Evolutionary conservation across 805 yeast genomes (phyloP).

Genomic region (Hanseniaspora valbyensis): DNA sequence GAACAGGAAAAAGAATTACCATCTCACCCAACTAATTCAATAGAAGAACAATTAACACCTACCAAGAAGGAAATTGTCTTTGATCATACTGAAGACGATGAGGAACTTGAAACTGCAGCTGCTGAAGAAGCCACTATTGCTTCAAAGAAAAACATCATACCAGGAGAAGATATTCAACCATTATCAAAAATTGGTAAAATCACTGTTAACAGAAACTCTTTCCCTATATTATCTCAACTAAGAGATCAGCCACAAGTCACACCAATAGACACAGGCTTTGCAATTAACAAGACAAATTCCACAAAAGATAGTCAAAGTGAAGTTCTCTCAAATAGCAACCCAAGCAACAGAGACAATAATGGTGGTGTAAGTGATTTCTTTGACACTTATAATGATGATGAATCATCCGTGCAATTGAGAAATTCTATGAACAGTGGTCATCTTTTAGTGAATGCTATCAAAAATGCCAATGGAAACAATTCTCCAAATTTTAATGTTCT

Average conservation of each 20-base stretch:
- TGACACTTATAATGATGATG: conserved; percentile 14
- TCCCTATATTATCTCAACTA: conserved; percentile 9
- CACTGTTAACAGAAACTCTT: conserved; percentile 17
- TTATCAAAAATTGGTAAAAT: neutral
- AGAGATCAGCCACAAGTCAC: conserved; percentile 1
- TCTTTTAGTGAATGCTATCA: neutral
- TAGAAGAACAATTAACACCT: too few relatives aligned
- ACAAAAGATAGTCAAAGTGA: neutral
- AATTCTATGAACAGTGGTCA: conserved; percentile 5
- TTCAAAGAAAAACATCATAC: neutral
- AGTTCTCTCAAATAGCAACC: neutral
- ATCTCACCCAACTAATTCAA: too few relatives aligned
- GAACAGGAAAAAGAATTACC: too few relatives aligned
- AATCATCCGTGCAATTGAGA: conserved; percentile 8
- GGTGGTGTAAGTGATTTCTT: conserved; percentile 16
- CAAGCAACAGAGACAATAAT: neutral
- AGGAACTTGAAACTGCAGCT: neutral
- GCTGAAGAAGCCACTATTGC: neutral
- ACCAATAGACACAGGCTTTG: conserved; percentile 4
- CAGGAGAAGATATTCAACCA: too few relatives aligned
- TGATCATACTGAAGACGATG: neutral
- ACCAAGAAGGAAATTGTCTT: neutral
- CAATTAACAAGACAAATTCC: neutral
- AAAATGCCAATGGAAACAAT: neutral
- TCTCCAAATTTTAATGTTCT: neutral